Evolutionary conservation across 2,329 filamentous ascomycete genomes (phyloP).

Genomic region (Curvularia verruculosa): DNA sequence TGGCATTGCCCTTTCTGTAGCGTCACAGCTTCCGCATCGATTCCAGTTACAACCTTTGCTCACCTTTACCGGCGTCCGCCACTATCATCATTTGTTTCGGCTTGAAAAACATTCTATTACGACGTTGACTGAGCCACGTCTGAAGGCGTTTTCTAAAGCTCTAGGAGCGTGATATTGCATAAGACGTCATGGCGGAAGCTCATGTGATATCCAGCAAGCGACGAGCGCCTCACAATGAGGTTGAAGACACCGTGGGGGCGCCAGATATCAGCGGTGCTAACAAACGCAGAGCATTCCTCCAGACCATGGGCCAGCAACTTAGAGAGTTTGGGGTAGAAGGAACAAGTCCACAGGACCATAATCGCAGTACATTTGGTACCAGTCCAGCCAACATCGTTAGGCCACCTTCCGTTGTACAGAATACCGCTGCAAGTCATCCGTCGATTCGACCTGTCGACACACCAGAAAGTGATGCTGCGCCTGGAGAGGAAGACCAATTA

Average conservation of each 20-base stretch:
- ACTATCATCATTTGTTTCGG: neutral
- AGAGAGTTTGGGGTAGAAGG: constrained; percentile 32
- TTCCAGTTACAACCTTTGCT: neutral
- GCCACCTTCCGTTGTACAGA: constrained; percentile 14
- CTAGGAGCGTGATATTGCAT: neutral
- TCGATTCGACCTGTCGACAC: constrained; percentile 17
- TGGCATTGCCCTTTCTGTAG: neutral
- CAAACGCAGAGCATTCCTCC: constrained; percentile 32
- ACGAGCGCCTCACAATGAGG: constrained; percentile 16
- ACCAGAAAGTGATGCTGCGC: constrained; percentile 24
- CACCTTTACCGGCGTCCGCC: neutral
- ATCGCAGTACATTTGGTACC: constrained; percentile 24
- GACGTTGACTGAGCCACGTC: neutral
- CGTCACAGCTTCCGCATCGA: neutral
- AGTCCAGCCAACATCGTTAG: constrained; percentile 18
- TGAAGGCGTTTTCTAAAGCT: neutral
- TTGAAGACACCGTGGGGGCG: constrained; percentile 4
- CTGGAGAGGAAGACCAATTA: constrained; percentile 31
- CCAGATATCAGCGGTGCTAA: constrained; percentile 13
- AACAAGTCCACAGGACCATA: constrained; percentile 28
- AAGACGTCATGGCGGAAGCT: constrained; percentile 23
- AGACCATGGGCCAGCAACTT: constrained; percentile 36
- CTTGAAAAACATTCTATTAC: neutral
- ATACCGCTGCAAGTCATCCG: constrained; percentile 4
- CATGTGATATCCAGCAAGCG: constrained; percentile 25